Base-by-base conservation (phyloP, 2,329 filamentous ascomycete species). In the Cryphonectria naterciae region DNA sequence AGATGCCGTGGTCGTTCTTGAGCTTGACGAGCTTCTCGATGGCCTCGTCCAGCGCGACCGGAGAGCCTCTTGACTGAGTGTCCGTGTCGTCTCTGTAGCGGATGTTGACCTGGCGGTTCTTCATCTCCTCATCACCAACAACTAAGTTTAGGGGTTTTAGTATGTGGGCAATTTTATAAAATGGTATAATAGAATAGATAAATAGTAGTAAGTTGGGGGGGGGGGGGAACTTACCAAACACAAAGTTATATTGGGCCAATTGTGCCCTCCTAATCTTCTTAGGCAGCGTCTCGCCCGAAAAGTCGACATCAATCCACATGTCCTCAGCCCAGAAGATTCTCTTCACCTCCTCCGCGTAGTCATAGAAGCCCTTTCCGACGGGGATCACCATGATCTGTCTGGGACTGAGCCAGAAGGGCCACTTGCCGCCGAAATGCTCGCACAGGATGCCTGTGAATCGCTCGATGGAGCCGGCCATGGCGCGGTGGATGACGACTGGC, bases 351-450 rank as follows among this genome's bases (percentile, higher is more conserved):
- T 90, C 85, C 74, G 92, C 92, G 80, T 96, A 94, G 78, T 91
- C 89, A 77, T 89, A 87, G 76, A 87, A 91, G 62, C 88, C 86
- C 66, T 91, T 90, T 82, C 92, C 92, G 72, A 94, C 92, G 11
- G 93, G 93, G 73, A 95, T 90, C 74, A 96, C 88, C 75, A 92
- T 85, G 74, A 96, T 89, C 81, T 96, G 93, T 67, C 93, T 88
- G n/a, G 93, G 93, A 75, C 90, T 93, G 73, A 96, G 84, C 93
- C 93, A 96, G 86, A 95, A 94, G 1, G 93, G 93, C 93, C 93
- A 96, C 83, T 94, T 94, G 76, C 93, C 93, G 68, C 87, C 93
- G 79, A 94, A 95, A 81, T 95, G 93, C 85, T 96, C 93, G 62
- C 89, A 93, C 72, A 95, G 85, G 74, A 95, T 94, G 74, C 89